Evolutionary conservation across 169 alveolate species (phyloP).

Genomic region (Cryptosporidium xiaoi): DNA sequence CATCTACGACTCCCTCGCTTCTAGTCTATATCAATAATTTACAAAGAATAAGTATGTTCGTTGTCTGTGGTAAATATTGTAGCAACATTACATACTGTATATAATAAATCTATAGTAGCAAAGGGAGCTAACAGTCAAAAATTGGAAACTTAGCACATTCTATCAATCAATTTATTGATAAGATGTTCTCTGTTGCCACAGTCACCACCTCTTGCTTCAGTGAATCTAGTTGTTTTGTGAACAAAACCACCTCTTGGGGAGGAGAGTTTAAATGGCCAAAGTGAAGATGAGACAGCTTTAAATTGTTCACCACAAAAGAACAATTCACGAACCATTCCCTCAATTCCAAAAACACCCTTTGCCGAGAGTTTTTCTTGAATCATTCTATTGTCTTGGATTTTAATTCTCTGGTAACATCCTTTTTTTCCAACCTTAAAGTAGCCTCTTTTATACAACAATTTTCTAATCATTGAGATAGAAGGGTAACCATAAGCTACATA

Average conservation of each 20-base stretch:
- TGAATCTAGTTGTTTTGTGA: conserved; percentile 96
- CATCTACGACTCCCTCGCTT: too few relatives aligned
- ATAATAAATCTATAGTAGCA: too few relatives aligned
- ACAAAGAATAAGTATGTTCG: too few relatives aligned
- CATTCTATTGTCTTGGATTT: conserved; percentile 89
- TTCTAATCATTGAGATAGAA: conserved; percentile 91
- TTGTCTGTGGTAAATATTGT: too few relatives aligned
- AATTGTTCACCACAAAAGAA: conserved; percentile 98
- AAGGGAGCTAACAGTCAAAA: too few relatives aligned
- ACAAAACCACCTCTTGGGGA: conserved; percentile 98
- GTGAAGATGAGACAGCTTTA: conserved; percentile 97
- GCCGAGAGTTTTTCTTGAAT: conserved; percentile 88
- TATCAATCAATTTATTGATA: conserved; percentile 78
- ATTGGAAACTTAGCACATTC: conserved; percentile 41
- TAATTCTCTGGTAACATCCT: conserved; percentile 90
- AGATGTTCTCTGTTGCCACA: conserved; percentile 91
- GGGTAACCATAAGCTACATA: conserved; percentile 98
- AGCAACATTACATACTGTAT: too few relatives aligned
- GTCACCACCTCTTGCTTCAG: conserved; percentile 96
- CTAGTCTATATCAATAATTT: too few relatives aligned
- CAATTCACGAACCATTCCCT: conserved; percentile 98
- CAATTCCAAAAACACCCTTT: conserved; percentile 91
- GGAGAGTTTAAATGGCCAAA: conserved; percentile 99
- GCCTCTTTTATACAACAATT: conserved; percentile 98
- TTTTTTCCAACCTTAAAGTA: conserved; percentile 85